Percentiles rank a stretch among this genome's conserved stretches.
These are phyloP conservation scores for Pythium scleroteichum DNA, from an alignment of 352 stramenopile genomes.

Conservation along the genomic window DNA sequence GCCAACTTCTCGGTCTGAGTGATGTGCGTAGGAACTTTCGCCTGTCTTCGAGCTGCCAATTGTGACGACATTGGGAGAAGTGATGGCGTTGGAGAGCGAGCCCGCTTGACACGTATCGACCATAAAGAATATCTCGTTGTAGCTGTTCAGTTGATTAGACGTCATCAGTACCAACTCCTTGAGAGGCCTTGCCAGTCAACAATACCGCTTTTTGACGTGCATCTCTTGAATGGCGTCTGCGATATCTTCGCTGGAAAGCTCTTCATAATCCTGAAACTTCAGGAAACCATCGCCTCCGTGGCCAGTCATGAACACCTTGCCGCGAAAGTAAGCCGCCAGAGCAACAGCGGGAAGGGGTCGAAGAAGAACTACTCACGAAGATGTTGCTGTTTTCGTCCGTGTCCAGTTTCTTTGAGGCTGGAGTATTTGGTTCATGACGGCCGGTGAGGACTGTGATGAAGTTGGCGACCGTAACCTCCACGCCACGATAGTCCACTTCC, in stretches of 20 bases:
- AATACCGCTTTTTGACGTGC: constrained; percentile 91
- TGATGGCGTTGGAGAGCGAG: constrained; percentile 87
- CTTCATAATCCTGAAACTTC: constrained; percentile 98
- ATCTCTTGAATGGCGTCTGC: constrained; percentile 93
- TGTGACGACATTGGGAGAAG: constrained; percentile 90
- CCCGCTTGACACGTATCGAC: constrained; percentile 98
- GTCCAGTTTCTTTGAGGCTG: constrained; percentile 87
- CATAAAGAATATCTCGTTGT: constrained; percentile 96
- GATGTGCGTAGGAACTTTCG: constrained; percentile 96
- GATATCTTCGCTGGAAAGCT: constrained; percentile 95
- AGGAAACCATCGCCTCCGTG: constrained; percentile 98
- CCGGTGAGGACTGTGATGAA: constrained; percentile 95
- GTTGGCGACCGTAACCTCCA: constrained; percentile 96
- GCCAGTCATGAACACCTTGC: constrained; percentile 89
- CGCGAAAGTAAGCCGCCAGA: too few relatives aligned
- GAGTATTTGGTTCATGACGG: constrained; percentile 84
- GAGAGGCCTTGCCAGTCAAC: too few relatives aligned
- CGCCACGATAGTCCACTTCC: constrained; percentile 94
- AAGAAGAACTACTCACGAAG: constrained; percentile 35
- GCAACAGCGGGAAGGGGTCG: too few relatives aligned
- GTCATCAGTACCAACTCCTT: too few relatives aligned
- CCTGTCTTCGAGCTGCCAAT: constrained; percentile 90
- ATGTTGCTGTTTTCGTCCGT: constrained; percentile 90
- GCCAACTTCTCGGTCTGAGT: constrained; percentile 80
- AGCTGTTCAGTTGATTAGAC: too few relatives aligned